Base-by-base conservation (phyloP, 2,329 filamentous ascomycete species). In the Penicillium oxalicum region DNA sequence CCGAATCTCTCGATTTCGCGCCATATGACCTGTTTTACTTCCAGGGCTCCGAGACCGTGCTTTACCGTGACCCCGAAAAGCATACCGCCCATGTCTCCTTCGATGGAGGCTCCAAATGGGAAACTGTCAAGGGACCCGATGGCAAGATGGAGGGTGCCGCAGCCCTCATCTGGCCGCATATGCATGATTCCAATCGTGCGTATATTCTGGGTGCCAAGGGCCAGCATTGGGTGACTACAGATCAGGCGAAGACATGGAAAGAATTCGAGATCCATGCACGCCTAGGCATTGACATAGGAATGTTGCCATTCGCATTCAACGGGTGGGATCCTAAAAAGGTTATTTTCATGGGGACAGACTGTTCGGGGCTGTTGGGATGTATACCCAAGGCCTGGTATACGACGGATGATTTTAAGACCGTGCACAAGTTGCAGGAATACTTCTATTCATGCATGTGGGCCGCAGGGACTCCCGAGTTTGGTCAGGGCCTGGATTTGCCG, bases 381-480 rank as follows among this genome's bases (percentile, higher is more conserved):
- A 74, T 79, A 52, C 81, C 85, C 62, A 70, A 73, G 58, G 73
- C 77, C 24, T 80, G 75, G 58, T 96, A 95, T 67, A 97, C 93
- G 2, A 83, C 78, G 11, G 86, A 97, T 68, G 88, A 88, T 56
- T 98, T 98, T 74, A 77, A 85, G 55, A 79, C 78, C 4, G 70
- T 82, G 44, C 78, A 86, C 56, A 70, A 77, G 5, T 76, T 96
- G 50, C 79, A 86, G 45, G 75, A 79, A 37, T 79, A 83, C 57
- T 87, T 87, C 2, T 76, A 81, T 42, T 84, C 86, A 52, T 98
- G 93, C 68, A 82, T 85, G 67, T 98, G 91, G 89, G 91, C 93
- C 44, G 88, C 88, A 63, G 81, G 82, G 11, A 83, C 87, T 9
- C 77, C 80, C 4, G 70, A 83, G 37, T 96, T 98, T 50, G 71